phyloP scores from a whole-genome alignment of 306 rosid genomes.

The Ochetophila trinervis region DNA sequence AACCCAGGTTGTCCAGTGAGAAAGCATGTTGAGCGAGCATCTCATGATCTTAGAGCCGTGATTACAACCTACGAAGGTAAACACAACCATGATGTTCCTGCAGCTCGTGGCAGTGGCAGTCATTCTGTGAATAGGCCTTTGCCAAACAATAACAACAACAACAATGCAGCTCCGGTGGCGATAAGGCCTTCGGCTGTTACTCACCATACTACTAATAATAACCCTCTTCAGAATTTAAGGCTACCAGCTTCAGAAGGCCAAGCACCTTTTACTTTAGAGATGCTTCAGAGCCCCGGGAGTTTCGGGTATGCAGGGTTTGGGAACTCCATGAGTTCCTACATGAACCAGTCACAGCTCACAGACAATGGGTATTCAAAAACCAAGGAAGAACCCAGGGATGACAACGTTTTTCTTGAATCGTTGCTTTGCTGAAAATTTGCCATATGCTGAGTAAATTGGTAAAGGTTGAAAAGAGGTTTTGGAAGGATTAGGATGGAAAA shows the following conservation, averaged over 20 bases:
- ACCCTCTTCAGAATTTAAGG: constrained; percentile 33
- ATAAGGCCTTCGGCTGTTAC: constrained; percentile 41
- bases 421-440: constrained; percentile 50
- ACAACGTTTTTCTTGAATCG: constrained; percentile 57
- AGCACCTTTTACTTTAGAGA: constrained; percentile 42
- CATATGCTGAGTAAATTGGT: not conserved
- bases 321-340: constrained; percentile 44
- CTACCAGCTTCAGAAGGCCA: constrained; percentile 37
- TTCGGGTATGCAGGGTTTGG: constrained; percentile 49
- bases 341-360: constrained; percentile 42
- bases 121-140: constrained; percentile 49
- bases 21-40: constrained; percentile 92
- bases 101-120: constrained; percentile 76
- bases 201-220: constrained; percentile 24
- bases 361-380: constrained; percentile 48
- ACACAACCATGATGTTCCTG: constrained; percentile 93
- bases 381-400: constrained; percentile 83
- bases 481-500: constrained; percentile 13
- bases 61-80: constrained; percentile 96
- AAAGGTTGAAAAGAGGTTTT: constrained; percentile 7
- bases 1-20: constrained; percentile 84
- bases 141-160: constrained; percentile 32
- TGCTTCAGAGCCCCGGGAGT: constrained; percentile 46
- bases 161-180: constrained; percentile 22
- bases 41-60: constrained; percentile 81